phyloP scores from a whole-genome alignment of 108 stramenopile species.

The Chaetoceros tenuissimus region DNA sequence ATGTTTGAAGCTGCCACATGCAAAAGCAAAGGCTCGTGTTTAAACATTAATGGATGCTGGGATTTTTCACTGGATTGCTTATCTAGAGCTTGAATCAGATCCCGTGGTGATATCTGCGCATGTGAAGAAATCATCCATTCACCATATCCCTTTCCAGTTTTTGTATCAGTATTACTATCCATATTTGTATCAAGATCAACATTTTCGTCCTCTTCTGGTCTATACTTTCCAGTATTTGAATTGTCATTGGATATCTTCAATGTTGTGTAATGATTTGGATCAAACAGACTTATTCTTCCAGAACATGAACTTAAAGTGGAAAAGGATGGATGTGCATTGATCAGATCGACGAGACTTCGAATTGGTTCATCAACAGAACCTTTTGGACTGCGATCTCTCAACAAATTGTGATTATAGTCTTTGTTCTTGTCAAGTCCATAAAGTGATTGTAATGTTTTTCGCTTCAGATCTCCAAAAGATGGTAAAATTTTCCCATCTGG shows the following conservation, averaged over 20 bases:
- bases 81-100: not conserved
- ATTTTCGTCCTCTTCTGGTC: slow-evolving; percentile 1
- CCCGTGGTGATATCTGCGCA: not conserved
- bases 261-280: slow-evolving; percentile 31
- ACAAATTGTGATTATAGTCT: not conserved
- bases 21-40: slow-evolving; percentile 72
- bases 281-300: slow-evolving; percentile 74
- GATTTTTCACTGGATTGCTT: slow-evolving; percentile 1
- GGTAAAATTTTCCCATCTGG: too few species aligned
- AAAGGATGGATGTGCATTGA: slow-evolving; percentile 67
- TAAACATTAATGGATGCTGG: slow-evolving; percentile 31
- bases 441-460: slow-evolving; percentile 22
- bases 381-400: slow-evolving; percentile 67
- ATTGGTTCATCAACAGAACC: slow-evolving; percentile 78
- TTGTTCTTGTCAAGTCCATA: slow-evolving; percentile 5
- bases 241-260: not conserved
- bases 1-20: slow-evolving; percentile 66
- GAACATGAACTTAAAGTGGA: slow-evolving; percentile 78
- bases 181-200: slow-evolving; percentile 42
- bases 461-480: slow-evolving; percentile 31
- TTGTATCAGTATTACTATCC: slow-evolving; percentile 24
- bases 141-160: slow-evolving; percentile 3
- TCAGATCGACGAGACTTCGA: slow-evolving; percentile 51
- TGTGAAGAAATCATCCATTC: not conserved
- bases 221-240: slow-evolving; percentile 1